These are phyloP conservation scores for Lasiosphaeriaceae sp. DNA, from an alignment of 495 filamentous ascomycete genomes.

Conservation along the genomic window DNA sequence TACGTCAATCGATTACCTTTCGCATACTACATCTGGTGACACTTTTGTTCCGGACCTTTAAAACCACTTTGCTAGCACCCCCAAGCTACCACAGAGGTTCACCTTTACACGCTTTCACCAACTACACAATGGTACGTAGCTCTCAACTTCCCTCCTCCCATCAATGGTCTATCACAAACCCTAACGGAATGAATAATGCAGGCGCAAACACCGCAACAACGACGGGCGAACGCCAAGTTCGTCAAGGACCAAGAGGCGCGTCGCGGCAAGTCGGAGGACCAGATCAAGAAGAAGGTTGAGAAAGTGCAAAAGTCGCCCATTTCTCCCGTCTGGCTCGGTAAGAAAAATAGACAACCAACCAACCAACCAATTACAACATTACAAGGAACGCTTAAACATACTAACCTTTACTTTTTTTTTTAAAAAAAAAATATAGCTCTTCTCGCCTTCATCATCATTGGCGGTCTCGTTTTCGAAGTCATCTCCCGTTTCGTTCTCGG, in stretches of 20 bases:
- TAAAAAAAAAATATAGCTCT: constrained; percentile 58
- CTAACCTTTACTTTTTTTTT: not conserved
- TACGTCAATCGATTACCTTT: no score
- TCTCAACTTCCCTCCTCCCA: not conserved
- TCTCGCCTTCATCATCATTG: constrained; percentile 78
- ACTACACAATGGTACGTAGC: no score
- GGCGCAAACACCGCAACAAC: constrained; percentile 94
- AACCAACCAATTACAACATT: no score
- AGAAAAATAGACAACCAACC: constrained; percentile 18
- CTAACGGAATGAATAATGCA: constrained; percentile 26
- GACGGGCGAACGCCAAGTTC: constrained; percentile 81
- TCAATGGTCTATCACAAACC: not conserved
- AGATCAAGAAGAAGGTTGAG: constrained; percentile 63
- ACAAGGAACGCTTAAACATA: not conserved
- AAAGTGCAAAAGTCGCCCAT: constrained; percentile 68
- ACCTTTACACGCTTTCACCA: no score
- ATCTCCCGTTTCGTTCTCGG: constrained; percentile 67
- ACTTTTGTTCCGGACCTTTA: no score
- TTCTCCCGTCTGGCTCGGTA: constrained; percentile 80
- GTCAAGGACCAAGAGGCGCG: constrained; percentile 73
- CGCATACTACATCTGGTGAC: no score
- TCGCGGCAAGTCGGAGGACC: constrained; percentile 72
- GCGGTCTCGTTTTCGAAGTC: constrained; percentile 79
- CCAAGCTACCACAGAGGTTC: no score
- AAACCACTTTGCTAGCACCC: no score